Evolutionary conservation across 2,329 filamentous ascomycete genomes (phyloP).

Genomic region (Aspergillus costaricaensis): DNA sequence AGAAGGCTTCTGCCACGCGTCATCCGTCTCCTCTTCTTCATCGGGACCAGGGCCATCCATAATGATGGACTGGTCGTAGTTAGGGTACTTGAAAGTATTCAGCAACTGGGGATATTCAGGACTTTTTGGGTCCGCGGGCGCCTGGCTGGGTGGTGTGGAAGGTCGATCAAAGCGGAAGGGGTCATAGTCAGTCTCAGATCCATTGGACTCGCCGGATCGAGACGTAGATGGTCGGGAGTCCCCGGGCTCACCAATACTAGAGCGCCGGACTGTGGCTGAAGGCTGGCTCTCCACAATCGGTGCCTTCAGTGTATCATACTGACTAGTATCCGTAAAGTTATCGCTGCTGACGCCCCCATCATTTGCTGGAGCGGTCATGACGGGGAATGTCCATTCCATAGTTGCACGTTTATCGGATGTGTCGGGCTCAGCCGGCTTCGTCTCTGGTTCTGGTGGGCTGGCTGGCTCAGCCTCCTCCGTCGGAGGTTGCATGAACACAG

Average conservation of each 20-base stretch:
- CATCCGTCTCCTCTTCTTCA: slow-evolving; percentile 55
- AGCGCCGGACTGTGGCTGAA: slow-evolving; percentile 17
- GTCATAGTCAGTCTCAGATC: slow-evolving; percentile 44
- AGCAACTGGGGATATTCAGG: slow-evolving; percentile 46
- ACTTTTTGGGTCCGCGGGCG: slow-evolving; percentile 25
- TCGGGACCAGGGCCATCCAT: slow-evolving; percentile 57
- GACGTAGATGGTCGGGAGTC: slow-evolving; percentile 44
- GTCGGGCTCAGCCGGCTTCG: slow-evolving; percentile 23
- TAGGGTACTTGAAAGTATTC: slow-evolving; percentile 50
- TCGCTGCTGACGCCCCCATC: slow-evolving; percentile 4
- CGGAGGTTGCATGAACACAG: slow-evolving; percentile 31
- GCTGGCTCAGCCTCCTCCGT: slow-evolving; percentile 17
- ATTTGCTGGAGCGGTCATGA: slow-evolving; percentile 34
- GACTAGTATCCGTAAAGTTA: slow-evolving; percentile 21
- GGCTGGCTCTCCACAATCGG: slow-evolving; percentile 22
- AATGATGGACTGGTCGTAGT: slow-evolving; percentile 55
- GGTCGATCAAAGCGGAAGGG: slow-evolving; percentile 46
- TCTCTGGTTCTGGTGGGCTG: slow-evolving; percentile 11
- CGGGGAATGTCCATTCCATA: slow-evolving; percentile 59
- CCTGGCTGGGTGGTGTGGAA: slow-evolving; percentile 26
- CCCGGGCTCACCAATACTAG: slow-evolving; percentile 28
- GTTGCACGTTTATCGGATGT: slow-evolving; percentile 41
- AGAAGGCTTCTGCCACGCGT: slow-evolving; percentile 23
- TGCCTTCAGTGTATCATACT: slow-evolving; percentile 38
- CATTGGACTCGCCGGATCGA: slow-evolving; percentile 32